These are phyloP conservation scores for Pugionium dolabratum DNA, from an alignment of 345 rosid species.

Conservation along the genomic window DNA sequence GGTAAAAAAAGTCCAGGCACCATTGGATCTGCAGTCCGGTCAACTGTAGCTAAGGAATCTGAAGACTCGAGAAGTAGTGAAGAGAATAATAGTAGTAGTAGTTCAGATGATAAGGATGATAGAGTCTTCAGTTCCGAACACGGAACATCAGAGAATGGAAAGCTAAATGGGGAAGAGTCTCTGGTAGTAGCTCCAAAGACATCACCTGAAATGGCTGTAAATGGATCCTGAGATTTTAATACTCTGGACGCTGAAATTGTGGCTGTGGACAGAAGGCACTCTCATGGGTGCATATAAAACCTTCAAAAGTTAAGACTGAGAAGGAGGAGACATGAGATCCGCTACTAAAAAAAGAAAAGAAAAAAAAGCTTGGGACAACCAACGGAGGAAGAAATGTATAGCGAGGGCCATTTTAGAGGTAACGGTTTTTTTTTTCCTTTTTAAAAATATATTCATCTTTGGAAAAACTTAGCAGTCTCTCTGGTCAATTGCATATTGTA, in stretches of 20 bases:
- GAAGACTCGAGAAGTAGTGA: slow-evolving; percentile 44
- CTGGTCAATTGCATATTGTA: slow-evolving; percentile 43
- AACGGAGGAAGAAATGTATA: slow-evolving; percentile 36
- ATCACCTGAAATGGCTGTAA: slow-evolving; percentile 89
- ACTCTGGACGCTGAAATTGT: slow-evolving; percentile 30
- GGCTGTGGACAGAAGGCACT: slow-evolving; percentile 35
- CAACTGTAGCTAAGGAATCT: slow-evolving; percentile 31
- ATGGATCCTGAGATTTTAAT: slow-evolving; percentile 65
- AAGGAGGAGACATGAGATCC: slow-evolving; percentile 32
- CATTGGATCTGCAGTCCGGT: slow-evolving; percentile 26
- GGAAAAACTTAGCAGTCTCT: slow-evolving; percentile 31
- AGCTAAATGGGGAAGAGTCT: slow-evolving; percentile 58
- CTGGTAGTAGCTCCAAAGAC: slow-evolving; percentile 67
- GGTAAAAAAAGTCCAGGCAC: slow-evolving; percentile 54
- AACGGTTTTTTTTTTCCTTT: slow-evolving; percentile 22
- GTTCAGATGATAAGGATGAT: slow-evolving; percentile 57
- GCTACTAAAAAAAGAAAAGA: not conserved
- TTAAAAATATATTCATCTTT: slow-evolving; percentile 21
- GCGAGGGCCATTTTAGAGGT: slow-evolving; percentile 37
- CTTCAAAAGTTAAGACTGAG: slow-evolving; percentile 12
- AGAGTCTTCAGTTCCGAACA: slow-evolving; percentile 65
- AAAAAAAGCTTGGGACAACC: slow-evolving; percentile 29
- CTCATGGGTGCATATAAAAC: slow-evolving; percentile 32
- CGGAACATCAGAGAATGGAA: slow-evolving; percentile 41
- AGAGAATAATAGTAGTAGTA: slow-evolving; percentile 38